These are phyloP conservation scores for Trametes meyenii DNA, from an alignment of 768 basidiomycete species.

Conservation along the genomic window DNA sequence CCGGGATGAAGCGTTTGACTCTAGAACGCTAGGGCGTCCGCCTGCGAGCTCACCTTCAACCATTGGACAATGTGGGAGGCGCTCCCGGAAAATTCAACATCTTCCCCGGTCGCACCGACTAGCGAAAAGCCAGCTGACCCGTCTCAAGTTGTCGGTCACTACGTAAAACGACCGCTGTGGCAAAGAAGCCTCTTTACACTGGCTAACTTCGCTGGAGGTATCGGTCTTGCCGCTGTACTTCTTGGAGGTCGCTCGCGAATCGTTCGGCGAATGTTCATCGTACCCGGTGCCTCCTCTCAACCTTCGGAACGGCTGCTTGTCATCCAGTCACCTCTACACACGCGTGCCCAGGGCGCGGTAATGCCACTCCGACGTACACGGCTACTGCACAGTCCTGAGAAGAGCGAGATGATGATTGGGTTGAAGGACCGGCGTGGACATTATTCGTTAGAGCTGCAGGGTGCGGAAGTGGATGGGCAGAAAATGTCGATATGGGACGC, in stretches of 20 bases:
- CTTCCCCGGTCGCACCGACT: not conserved
- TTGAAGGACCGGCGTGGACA: slow-evolving; percentile 21
- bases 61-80: slow-evolving; percentile 31
- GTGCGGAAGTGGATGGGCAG: slow-evolving; percentile 26
- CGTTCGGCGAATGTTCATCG: slow-evolving; percentile 27
- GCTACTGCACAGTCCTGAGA: slow-evolving; percentile 20
- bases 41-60: slow-evolving; percentile 28
- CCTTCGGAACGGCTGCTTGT: slow-evolving; percentile 21
- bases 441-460: slow-evolving; percentile 21
- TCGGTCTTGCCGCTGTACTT: slow-evolving; percentile 25
- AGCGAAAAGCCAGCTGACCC: not conserved
- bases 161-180: slow-evolving; percentile 29
- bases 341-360: slow-evolving; percentile 23
- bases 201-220: slow-evolving; percentile 24
- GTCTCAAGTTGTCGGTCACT: slow-evolving; percentile 13
- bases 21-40: slow-evolving; percentile 15
- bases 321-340: slow-evolving; percentile 27
- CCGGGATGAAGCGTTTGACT: too few species aligned
- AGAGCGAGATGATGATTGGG: slow-evolving; percentile 23
- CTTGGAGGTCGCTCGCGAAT: slow-evolving; percentile 28
- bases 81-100: slow-evolving; percentile 6
- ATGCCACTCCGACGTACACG: slow-evolving; percentile 20
- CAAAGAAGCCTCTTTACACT: slow-evolving; percentile 26
- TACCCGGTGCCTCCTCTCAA: slow-evolving; percentile 17
- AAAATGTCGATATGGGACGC: slow-evolving; percentile 20